Percentiles rank a stretch among this genome's conserved stretches.
phyloP scores from a whole-genome alignment of 2,329 filamentous ascomycete species.

The Arthrobotrys conoides region DNA sequence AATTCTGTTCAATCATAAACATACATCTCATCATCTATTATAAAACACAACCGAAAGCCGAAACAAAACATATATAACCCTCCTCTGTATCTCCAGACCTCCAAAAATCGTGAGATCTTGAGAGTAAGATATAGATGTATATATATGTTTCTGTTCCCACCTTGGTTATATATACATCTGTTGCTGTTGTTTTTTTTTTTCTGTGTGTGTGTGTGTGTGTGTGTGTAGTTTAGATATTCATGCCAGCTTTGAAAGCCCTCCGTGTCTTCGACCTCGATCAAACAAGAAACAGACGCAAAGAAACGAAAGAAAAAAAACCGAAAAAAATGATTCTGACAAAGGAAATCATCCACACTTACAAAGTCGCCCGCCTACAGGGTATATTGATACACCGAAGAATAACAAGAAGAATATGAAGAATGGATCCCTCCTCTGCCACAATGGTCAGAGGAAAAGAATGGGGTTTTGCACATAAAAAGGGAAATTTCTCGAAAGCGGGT shows the following conservation, averaged over 20 bases:
- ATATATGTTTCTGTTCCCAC: too few relatives aligned
- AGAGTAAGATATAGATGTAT: neutral
- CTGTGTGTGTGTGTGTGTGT: too few relatives aligned
- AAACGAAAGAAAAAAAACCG: conserved; percentile 1
- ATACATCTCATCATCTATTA: neutral
- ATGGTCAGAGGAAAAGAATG: neutral
- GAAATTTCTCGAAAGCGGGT: neutral
- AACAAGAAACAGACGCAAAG: too few relatives aligned
- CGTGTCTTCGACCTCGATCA: neutral
- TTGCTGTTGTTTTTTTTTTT: neutral
- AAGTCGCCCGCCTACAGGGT: neutral
- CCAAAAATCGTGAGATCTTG: conserved; percentile 2
- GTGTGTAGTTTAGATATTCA: conserved; percentile 1
- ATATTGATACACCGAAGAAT: neutral
- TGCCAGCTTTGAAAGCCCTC: neutral
- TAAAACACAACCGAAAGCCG: too few relatives aligned
- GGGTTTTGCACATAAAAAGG: neutral
- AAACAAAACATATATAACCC: too few relatives aligned
- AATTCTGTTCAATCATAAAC: neutral
- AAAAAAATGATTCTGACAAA: neutral
- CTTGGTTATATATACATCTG: too few relatives aligned
- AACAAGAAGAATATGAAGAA: neutral
- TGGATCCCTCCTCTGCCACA: neutral
- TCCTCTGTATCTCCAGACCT: neutral
- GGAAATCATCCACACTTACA: conserved; percentile 4